Evolutionary conservation across 371 early-diverging fungal genomes (phyloP), one percentile per base, ranked within the genome.

Genomic region (Rhizopus stolonifer): DNA sequence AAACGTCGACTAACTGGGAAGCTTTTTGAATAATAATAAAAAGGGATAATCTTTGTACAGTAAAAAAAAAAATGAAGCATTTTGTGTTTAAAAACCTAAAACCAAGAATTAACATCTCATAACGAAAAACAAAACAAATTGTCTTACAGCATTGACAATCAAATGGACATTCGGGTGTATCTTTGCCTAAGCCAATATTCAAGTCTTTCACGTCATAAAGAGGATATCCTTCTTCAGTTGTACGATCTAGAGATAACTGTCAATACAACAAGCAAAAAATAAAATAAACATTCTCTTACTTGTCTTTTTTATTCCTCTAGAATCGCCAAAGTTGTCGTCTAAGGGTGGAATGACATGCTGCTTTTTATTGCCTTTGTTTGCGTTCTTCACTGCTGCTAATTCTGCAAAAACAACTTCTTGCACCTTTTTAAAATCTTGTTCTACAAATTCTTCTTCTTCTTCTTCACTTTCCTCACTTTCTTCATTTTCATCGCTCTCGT

Each of bases 161-260:
- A 54, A 77, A 77, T 25, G 77, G 77, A 43, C 77, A 77, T 5
- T 65, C 64, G 4, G 77, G 77, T 26, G 77, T 77, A 56, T 76
- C 77, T 54, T 60, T 54, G 17, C 65, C 72, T 49, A 66, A 60
- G 50, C 71, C 64, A 44, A 77, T 54, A 31, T 79, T 74, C 42
- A 76, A 68, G n/a, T 71, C 71, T 19, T 69, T 64, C 9, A 76
- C 70, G 56, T 76, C 74, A 49, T 72, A 79, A 7, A 79, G 43
- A 17, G 79, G 79, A 52, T 74, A 76, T 13, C 79, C 79, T 42
- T 79, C 79, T 17, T 79, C 79, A 1, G 79, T 79, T 15, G 60
- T 64, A 19, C 79, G 79, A 19, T 68, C 79, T 77, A 60, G 15
- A 29, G 4, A 4, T 9, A 25, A 19, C 10, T 33, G 32, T 31